A percentile compares a stretch with the other conserved stretches of the same genome.
Evolutionary conservation across 805 yeast genomes (phyloP).

Genomic region (Ogataea nitratoaversa): DNA sequence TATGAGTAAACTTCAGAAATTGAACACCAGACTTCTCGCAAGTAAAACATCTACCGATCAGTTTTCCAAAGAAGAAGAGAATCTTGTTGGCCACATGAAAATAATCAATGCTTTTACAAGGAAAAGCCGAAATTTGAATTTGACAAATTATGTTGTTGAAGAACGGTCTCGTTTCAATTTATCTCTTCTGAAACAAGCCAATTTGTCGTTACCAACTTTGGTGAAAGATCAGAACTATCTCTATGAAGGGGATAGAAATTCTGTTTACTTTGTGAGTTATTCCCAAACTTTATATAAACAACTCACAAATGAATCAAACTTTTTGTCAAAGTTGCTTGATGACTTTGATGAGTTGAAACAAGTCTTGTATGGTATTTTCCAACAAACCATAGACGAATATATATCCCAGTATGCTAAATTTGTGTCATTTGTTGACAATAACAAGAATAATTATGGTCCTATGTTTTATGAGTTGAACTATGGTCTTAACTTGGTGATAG

Average conservation of each 20-base stretch:
- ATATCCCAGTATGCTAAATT: constrained; percentile 35
- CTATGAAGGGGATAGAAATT: constrained; percentile 24
- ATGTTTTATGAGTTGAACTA: constrained; percentile 50
- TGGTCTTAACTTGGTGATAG: constrained; percentile 14
- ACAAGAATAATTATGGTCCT: constrained; percentile 45
- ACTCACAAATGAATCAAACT: constrained; percentile 17
- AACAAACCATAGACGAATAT: constrained; percentile 40
- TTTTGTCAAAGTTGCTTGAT: constrained; percentile 31
- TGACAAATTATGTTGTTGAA: constrained; percentile 35
- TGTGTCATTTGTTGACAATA: constrained; percentile 35
- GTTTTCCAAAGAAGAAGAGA: constrained; percentile 33
- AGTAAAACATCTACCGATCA: constrained; percentile 27
- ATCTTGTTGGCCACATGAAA: constrained; percentile 33
- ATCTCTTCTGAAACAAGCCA: constrained; percentile 42
- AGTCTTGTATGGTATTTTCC: constrained; percentile 57
- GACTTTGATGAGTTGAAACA: constrained; percentile 32
- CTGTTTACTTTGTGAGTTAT: constrained; percentile 15
- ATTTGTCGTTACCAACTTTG: constrained; percentile 32
- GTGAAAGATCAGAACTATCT: constrained; percentile 29
- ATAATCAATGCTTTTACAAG: constrained; percentile 45
- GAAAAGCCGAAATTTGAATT: constrained; percentile 21
- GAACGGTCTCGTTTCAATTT: constrained; percentile 39
- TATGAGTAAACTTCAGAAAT: constrained; percentile 35
- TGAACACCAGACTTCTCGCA: constrained; percentile 34
- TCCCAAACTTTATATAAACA: constrained; percentile 10